A percentile compares a stretch with the other conserved stretches of the same genome.
These are phyloP conservation scores for Talaromyces liani DNA, from an alignment of 495 filamentous ascomycete species.

Conservation along the genomic window DNA sequence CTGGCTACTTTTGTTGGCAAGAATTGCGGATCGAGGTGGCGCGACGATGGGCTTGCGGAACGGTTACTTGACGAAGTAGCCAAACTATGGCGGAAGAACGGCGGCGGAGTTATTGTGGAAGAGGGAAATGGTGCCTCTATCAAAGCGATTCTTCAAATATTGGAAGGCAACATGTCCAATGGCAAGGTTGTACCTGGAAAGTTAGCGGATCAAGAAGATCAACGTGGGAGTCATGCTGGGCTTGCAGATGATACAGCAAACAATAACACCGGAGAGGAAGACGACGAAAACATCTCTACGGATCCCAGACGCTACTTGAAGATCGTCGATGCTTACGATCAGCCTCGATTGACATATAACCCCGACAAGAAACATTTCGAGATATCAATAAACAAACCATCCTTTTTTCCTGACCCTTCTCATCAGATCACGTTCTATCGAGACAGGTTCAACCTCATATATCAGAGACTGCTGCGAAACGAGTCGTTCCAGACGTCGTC, in stretches of 20 bases:
- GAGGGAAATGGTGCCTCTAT: constrained; percentile 65
- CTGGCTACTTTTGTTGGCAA: constrained; percentile 84
- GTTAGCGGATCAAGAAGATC: constrained; percentile 9
- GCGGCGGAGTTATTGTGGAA: constrained; percentile 81
- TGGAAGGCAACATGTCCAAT: constrained; percentile 79
- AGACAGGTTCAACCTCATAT: constrained; percentile 80
- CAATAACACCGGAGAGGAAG: constrained; percentile 39
- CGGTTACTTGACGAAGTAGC: constrained; percentile 87
- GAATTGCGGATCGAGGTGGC: constrained; percentile 92
- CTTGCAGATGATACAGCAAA: background rate
- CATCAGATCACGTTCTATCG: constrained; percentile 82
- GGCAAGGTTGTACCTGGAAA: constrained; percentile 51
- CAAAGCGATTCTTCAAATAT: constrained; percentile 67
- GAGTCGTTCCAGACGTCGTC: constrained; percentile 78
- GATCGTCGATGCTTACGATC: constrained; percentile 71
- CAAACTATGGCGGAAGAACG: constrained; percentile 76
- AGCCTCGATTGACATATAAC: constrained; percentile 82
- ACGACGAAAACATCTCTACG: constrained; percentile 53
- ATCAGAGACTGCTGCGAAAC: constrained; percentile 85
- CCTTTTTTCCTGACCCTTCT: constrained; percentile 69
- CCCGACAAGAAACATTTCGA: constrained; percentile 87
- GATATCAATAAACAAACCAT: constrained; percentile 56
- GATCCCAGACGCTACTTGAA: constrained; percentile 74
- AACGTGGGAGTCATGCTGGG: background rate
- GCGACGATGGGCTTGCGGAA: constrained; percentile 89